These are phyloP conservation scores for Elaeis guineensis DNA, from an alignment of 176 grass and related monocot genomes.

Conservation along the genomic window DNA sequence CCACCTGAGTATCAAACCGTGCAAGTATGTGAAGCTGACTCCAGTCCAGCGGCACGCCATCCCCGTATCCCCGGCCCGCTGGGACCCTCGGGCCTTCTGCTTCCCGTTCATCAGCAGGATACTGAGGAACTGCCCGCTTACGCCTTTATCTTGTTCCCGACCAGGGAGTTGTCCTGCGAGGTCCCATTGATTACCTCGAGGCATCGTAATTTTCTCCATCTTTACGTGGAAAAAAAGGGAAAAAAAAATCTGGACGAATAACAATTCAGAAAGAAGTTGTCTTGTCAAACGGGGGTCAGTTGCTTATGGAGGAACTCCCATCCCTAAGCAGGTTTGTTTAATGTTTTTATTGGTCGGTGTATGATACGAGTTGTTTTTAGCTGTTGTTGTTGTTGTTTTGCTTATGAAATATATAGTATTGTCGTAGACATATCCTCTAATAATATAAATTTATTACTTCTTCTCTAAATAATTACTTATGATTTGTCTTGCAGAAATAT, in stretches of 20 bases:
- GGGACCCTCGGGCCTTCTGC: slow-evolving; percentile 85
- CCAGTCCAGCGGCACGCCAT: slow-evolving; percentile 80
- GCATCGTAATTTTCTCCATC: neutral
- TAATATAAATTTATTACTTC: no score
- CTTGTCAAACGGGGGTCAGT: slow-evolving; percentile 51
- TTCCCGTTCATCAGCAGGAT: slow-evolving; percentile 49
- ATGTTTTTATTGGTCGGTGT: neutral
- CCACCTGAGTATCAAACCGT: slow-evolving; percentile 42
- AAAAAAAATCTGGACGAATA: no score
- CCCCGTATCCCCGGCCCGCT: slow-evolving; percentile 38
- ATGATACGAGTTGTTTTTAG: neutral
- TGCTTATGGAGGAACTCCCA: slow-evolving; percentile 36
- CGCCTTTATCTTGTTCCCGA: slow-evolving; percentile 70
- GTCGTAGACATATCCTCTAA: no score
- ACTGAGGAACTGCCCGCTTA: slow-evolving; percentile 2
- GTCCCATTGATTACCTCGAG: slow-evolving; percentile 18
- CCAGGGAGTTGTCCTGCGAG: slow-evolving; percentile 58
- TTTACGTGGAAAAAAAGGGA: no score
- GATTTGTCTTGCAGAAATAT: no score
- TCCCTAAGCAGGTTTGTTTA: slow-evolving; percentile 42
- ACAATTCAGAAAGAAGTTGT: slow-evolving; percentile 66
- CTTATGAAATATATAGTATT: no score
- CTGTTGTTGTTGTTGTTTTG: no score
- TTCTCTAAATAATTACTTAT: no score
- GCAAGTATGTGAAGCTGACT: slow-evolving; percentile 50